Conservation (phyloP, 495 filamentous ascomycete genomes). For the Copromyces sp. region DNA sequence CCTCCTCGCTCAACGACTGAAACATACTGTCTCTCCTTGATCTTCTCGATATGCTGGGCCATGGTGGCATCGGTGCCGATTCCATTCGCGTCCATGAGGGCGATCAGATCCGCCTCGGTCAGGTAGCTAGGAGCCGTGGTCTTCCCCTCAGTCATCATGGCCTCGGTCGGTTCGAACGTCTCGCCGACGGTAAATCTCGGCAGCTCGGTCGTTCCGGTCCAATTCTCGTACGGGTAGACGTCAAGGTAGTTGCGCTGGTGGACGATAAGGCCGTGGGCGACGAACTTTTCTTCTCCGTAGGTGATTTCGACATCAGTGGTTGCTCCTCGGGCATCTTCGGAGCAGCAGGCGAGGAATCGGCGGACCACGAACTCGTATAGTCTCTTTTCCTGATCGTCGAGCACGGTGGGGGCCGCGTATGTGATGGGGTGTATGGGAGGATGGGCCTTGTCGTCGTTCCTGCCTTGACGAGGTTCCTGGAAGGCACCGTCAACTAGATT, state of each 20-base stretch:
- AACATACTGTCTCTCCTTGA: constrained; percentile 82
- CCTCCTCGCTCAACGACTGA: constrained; percentile 45
- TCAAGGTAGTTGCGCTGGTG: constrained; percentile 85
- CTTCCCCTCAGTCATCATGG: constrained; percentile 77
- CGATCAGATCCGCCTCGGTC: constrained; percentile 95
- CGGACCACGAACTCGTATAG: constrained; percentile 94
- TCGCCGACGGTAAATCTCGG: constrained; percentile 71
- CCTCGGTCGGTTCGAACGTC: constrained; percentile 78
- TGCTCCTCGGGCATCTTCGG: constrained; percentile 81
- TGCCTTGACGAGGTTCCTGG: constrained; percentile 67
- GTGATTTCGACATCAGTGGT: constrained; percentile 73
- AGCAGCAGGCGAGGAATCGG: constrained; percentile 92
- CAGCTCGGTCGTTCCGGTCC: constrained; percentile 77
- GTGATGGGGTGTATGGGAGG: constrained; percentile 92
- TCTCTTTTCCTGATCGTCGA: constrained; percentile 57
- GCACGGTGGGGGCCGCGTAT: constrained; percentile 52
- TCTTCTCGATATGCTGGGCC: constrained; percentile 95
- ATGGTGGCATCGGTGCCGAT: constrained; percentile 98
- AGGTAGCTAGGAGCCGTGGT: constrained; percentile 76
- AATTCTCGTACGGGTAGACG: constrained; percentile 92
- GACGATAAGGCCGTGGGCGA: constrained; percentile 73
- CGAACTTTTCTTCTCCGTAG: constrained; percentile 78
- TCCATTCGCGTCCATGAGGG: constrained; percentile 95
- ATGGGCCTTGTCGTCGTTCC: constrained; percentile 91
- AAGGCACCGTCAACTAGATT: constrained; percentile 71